Conservation (phyloP, 441 rosid genomes). For the Populus hybrid region DNA sequence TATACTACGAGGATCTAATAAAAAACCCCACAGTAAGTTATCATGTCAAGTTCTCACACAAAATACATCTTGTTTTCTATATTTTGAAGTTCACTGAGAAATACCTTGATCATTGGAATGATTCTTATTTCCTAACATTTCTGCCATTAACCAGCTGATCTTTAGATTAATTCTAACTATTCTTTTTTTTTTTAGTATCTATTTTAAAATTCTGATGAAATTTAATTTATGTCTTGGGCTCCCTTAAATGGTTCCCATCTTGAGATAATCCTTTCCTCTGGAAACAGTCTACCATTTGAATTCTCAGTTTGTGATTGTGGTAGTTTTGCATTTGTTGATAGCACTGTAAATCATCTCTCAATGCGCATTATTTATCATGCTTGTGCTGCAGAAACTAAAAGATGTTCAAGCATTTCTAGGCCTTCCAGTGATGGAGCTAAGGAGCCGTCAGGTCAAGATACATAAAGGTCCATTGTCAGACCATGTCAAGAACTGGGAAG, state of each 20-base stretch:
- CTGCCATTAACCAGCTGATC: too few relatives aligned
- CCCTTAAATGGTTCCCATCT: neutral
- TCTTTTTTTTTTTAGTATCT: neutral
- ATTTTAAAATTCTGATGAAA: neutral
- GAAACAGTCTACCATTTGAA: neutral
- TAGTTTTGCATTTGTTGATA: neutral
- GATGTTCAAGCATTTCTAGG: constrained; percentile 72
- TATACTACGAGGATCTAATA: constrained; percentile 83
- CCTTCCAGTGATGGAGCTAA: constrained; percentile 58
- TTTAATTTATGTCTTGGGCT: neutral
- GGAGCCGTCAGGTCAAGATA: constrained; percentile 88
- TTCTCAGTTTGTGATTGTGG: neutral
- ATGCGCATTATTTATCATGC: neutral
- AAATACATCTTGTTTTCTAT: neutral
- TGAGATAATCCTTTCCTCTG: neutral
- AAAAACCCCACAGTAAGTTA: constrained; percentile 56
- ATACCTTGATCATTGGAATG: neutral
- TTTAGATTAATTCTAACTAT: neutral
- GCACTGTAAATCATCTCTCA: neutral
- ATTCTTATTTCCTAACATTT: neutral
- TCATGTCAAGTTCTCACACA: neutral
- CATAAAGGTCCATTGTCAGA: constrained; percentile 69
- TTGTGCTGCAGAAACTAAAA: constrained; percentile 59
- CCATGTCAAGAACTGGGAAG: constrained; percentile 78
- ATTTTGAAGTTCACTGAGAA: neutral